Conservation (phyloP, 192 early-diverging fungal species). For the Thamnidium elegans region DNA sequence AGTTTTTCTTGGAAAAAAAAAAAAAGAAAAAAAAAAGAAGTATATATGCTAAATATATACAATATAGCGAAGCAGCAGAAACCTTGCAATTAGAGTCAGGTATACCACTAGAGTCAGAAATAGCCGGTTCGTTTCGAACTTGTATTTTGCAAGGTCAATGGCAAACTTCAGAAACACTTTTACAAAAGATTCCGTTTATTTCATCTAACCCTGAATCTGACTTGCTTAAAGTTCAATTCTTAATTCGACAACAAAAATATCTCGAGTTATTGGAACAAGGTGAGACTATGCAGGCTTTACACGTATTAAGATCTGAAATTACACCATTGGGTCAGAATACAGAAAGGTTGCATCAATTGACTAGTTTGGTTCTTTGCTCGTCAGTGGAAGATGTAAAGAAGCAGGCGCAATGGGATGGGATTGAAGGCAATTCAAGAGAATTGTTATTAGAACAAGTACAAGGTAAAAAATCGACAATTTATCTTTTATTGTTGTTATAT, state of each 20-base stretch:
- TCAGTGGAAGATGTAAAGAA: constrained; percentile 62
- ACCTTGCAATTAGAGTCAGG: constrained; percentile 80
- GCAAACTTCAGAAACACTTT: constrained; percentile 58
- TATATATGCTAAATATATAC: neutral
- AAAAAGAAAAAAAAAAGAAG: constrained; percentile 3
- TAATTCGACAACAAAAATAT: constrained; percentile 88
- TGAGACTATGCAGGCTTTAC: constrained; percentile 68
- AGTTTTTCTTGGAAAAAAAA: constrained; percentile 9
- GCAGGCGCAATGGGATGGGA: constrained; percentile 80
- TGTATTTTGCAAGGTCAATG: constrained; percentile 78
- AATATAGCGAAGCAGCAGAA: constrained; percentile 60
- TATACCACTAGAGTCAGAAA: constrained; percentile 66
- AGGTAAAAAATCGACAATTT: constrained; percentile 40
- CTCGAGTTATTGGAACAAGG: constrained; percentile 78
- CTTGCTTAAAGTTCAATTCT: constrained; percentile 54
- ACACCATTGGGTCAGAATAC: constrained; percentile 66
- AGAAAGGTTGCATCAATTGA: constrained; percentile 69
- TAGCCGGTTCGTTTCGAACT: constrained; percentile 66
- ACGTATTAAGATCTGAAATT: constrained; percentile 78
- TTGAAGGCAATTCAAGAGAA: constrained; percentile 63
- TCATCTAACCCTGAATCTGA: neutral
- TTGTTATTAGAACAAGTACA: constrained; percentile 61
- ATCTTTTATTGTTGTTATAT: constrained; percentile 12
- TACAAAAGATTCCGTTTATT: constrained; percentile 40
- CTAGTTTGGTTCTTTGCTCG: constrained; percentile 74